Percentiles rank a stretch among this genome's conserved stretches.
Conservation (phyloP, 2,329 filamentous ascomycete genomes). For the Trichophyton benhamiae region DNA sequence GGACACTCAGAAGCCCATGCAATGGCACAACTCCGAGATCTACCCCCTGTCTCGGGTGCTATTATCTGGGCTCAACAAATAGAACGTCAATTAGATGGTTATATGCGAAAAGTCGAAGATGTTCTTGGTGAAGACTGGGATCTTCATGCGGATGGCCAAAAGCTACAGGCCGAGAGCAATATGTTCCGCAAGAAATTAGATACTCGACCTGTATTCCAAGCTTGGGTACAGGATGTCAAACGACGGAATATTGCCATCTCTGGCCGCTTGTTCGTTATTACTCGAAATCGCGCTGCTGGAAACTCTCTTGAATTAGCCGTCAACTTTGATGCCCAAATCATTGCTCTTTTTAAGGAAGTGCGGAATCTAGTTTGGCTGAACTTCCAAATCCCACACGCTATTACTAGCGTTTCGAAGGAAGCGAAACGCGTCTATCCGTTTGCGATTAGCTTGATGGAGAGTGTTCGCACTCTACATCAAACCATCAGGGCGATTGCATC, state of each 20-base stretch:
- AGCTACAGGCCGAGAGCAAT: slow-evolving; percentile 79
- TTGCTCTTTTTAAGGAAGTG: slow-evolving; percentile 96
- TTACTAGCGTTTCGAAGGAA: slow-evolving; percentile 93
- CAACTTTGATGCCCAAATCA: slow-evolving; percentile 95
- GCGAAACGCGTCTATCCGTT: slow-evolving; percentile 98
- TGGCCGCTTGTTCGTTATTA: slow-evolving; percentile 82
- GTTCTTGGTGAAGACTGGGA: slow-evolving; percentile 92
- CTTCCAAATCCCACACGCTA: slow-evolving; percentile 83
- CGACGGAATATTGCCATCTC: slow-evolving; percentile 81
- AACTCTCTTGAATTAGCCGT: slow-evolving; percentile 79
- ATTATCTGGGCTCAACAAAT: slow-evolving; percentile 98
- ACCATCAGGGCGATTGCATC: slow-evolving; percentile 71
- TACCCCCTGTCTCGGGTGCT: slow-evolving; percentile 89
- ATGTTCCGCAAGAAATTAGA: slow-evolving; percentile 95
- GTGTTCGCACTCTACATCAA: slow-evolving; percentile 83
- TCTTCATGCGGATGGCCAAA: slow-evolving; percentile 86
- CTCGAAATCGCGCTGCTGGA: slow-evolving; percentile 76
- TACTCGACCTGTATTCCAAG: slow-evolving; percentile 84
- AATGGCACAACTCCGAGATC: slow-evolving; percentile 92
- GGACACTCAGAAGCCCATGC: slow-evolving; percentile 94
- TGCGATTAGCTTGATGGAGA: slow-evolving; percentile 96
- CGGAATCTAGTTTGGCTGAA: slow-evolving; percentile 91
- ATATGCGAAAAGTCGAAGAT: slow-evolving; percentile 99
- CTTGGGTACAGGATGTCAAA: slow-evolving; percentile 85
- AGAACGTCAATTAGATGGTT: slow-evolving; percentile 84